Base-by-base conservation (phyloP, 495 filamentous ascomycete genomes). In the Hypoxylon perforatum region DNA sequence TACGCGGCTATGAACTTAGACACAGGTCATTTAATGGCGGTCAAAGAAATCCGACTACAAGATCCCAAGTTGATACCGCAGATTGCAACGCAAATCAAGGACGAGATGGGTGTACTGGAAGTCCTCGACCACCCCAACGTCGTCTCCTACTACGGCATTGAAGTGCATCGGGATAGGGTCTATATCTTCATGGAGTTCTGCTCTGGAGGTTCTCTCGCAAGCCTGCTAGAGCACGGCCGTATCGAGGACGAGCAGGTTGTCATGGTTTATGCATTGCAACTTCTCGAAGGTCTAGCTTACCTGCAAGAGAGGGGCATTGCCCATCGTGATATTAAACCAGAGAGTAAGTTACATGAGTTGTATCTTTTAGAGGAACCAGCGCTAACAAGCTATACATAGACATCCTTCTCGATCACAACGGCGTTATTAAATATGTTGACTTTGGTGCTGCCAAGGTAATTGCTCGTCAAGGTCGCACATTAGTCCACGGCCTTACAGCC, bases 161-260 rank as follows among this genome's bases (percentile, higher is more conserved):
- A 99, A 75, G 95, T 97, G 2, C 95, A 98, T 76, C 87, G 95
- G 38, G 95, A 99, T 81, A 97, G 97, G 71, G 96, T 98, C 5
- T 99, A 98, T 78, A 96, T 99, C 67, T 99, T 99, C 78, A 99
- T 99, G 95, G 95, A 99, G 76, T 97, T 96, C 76, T 99, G 95
- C 71, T 94, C 92, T 2, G 94, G 96, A 28, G 95, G 95, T 15
- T 97, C 94, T 4, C 80, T 99, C n/a, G 93, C 95, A 42, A 88
- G 84, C 19, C 80, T 98, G 59, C 81, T 99, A 15, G 95, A 99
- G 77, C 94, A 99, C 71, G 95, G 95, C 9, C 89, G 96, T 19
- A 96, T 99, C 61, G 95, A 99, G 76, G 95, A 99, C 67, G 95
- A 99, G 77, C 96, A 93, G 14, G 94, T 99, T 56, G 93, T 97